Conservation (phyloP, 306 rosid genomes). For the Medicago ruthenica region DNA sequence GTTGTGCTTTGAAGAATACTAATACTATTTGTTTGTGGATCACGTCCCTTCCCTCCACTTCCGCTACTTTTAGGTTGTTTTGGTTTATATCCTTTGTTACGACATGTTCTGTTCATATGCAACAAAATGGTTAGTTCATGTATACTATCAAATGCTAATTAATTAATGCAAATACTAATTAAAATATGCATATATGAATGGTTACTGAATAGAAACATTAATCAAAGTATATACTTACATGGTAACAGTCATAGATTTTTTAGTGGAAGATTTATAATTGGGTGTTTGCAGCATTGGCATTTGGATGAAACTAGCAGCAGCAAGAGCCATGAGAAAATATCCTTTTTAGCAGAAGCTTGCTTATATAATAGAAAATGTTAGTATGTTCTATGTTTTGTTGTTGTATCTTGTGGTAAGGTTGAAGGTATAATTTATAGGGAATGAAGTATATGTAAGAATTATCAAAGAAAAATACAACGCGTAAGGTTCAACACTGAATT, state of each 20-base stretch:
- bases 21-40: not conserved
- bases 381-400: not conserved
- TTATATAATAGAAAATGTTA: not conserved
- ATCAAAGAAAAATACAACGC: not conserved
- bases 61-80: not conserved
- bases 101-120: not conserved
- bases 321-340: constrained; percentile 1
- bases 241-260: not conserved
- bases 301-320: not conserved
- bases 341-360: not conserved
- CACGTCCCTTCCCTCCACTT: not conserved
- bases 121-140: not conserved
- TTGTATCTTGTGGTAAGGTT: not conserved
- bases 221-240: constrained; percentile 10
- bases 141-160: not conserved
- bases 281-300: constrained; percentile 1
- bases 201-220: not conserved
- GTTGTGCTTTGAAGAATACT: not conserved
- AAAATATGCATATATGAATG: not conserved
- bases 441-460: not conserved
- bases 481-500: no score
- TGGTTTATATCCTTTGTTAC: not conserved
- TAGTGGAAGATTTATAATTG: not conserved
- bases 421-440: constrained; percentile 1
- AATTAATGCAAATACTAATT: not conserved